Evolutionary conservation across 1,284 basidiomycete genomes (phyloP), one percentile per base, ranked within the genome.

Genomic region (Microbotryum lychnidis-dioicae): DNA sequence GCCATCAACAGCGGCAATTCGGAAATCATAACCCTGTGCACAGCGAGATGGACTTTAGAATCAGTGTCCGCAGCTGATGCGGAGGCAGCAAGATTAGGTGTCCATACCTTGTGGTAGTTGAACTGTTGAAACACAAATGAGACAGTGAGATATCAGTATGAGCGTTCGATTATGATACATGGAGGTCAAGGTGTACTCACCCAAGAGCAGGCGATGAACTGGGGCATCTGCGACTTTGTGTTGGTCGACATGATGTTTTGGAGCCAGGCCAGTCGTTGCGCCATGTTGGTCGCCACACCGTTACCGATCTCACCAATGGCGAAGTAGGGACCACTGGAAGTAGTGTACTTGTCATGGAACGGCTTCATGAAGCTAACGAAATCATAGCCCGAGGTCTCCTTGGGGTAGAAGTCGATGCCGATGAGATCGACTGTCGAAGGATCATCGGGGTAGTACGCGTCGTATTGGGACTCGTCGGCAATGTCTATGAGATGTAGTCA

Each of bases 221-320:
- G 68, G 33, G 72, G 71, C 53, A 76, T 67, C 4, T 66, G 57
- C 12, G 57, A 5, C 12, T 56, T 56, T 8, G 71, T 68, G 14
- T 68, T 66, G 21, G 66, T 57, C 20, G 70, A 59, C 3, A 70
- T 69, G 55, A 74, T 67, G 25, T 70, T 64, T 45, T 73, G 47
- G 25, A 73, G 59, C 71, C 74, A 76, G 0, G 57, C 62, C 18
- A 75, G 56, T 9, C 73, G 68, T 6, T 70, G 65, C 8, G 60
- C 47, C 33, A 69, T 67, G 16, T 62, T 54, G 6, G 67, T 71
- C 3, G 57, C 56, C 45, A 61, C 51, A 31, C 70, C 69, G 48
- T 71, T 65, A 10, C 73, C 75, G 20, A 73, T 75, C 64, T 76
- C 75, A 18, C 73, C 75, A 44, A 76, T 74, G n/a, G 74, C 75